Conservation (phyloP, 2,329 filamentous ascomycete genomes). For the Clarireedia sp. region DNA sequence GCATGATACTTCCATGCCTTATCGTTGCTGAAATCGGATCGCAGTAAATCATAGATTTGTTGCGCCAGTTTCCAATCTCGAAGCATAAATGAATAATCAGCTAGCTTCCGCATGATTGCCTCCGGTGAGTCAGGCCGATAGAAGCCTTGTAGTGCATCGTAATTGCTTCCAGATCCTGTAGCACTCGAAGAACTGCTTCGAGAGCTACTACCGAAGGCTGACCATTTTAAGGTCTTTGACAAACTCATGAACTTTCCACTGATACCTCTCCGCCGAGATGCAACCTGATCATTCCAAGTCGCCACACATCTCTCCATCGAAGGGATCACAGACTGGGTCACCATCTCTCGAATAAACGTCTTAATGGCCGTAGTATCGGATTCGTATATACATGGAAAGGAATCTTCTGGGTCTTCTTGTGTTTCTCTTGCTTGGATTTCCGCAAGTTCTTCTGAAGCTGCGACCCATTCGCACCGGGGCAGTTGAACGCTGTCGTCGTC, state of each 20-base stretch:
- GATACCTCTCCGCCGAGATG: slow-evolving; percentile 79
- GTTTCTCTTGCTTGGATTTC: slow-evolving; percentile 62
- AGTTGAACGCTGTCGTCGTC: slow-evolving; percentile 85
- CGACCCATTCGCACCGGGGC: slow-evolving; percentile 80
- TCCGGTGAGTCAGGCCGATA: slow-evolving; percentile 80
- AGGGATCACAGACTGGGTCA: slow-evolving; percentile 88
- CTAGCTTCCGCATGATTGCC: slow-evolving; percentile 85
- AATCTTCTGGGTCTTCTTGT: slow-evolving; percentile 63
- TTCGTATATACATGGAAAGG: slow-evolving; percentile 77
- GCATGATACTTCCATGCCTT: slow-evolving; percentile 97
- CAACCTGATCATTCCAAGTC: slow-evolving; percentile 95
- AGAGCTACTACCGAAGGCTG: slow-evolving; percentile 61
- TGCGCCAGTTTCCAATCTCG: slow-evolving; percentile 91
- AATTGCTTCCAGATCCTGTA: slow-evolving; percentile 55
- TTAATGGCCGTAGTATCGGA: slow-evolving; percentile 83
- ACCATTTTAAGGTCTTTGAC: slow-evolving; percentile 67
- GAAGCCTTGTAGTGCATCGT: slow-evolving; percentile 69
- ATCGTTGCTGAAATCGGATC: slow-evolving; percentile 84
- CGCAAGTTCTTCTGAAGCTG: slow-evolving; percentile 74
- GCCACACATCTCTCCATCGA: slow-evolving; percentile 91
- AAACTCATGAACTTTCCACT: slow-evolving; percentile 91
- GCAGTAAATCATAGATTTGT: slow-evolving; percentile 83
- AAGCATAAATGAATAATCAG: slow-evolving; percentile 94
- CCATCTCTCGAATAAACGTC: slow-evolving; percentile 87
- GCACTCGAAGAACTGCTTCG: slow-evolving; percentile 25